Evolutionary conservation across 371 early-diverging fungal genomes (phyloP).

Genomic region (Choanephora cucurbitarum): DNA sequence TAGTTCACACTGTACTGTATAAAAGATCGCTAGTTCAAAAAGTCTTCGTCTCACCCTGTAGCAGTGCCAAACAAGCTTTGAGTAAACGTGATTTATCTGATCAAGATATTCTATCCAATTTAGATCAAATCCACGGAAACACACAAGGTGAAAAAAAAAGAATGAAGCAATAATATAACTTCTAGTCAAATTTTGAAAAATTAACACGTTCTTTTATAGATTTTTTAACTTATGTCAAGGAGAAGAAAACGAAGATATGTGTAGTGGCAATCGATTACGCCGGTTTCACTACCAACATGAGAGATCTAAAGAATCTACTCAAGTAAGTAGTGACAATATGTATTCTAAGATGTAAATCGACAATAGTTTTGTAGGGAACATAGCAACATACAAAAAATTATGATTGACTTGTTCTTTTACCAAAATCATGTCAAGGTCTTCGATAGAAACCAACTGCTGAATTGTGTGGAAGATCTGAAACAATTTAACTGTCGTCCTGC

Average conservation of each 20-base stretch:
- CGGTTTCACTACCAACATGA: no score
- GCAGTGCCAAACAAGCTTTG: background rate
- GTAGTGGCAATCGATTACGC: no score
- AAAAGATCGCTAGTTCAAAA: background rate
- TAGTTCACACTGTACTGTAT: no score
- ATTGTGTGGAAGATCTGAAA: constrained; percentile 11
- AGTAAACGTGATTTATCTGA: constrained; percentile 9
- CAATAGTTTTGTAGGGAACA: constrained; percentile 13
- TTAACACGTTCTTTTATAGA: no score
- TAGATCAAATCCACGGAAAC: constrained; percentile 1
- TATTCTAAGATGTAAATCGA: no score
- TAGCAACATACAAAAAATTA: constrained; percentile 11
- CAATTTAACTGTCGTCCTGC: constrained; percentile 17
- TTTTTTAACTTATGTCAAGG: no score
- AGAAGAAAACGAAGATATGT: no score
- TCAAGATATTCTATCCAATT: constrained; percentile 2
- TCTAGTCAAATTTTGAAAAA: no score
- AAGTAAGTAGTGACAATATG: no score
- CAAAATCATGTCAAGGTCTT: constrained; percentile 17
- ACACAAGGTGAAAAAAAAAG: constrained; percentile 5
- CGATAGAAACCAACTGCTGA: constrained; percentile 14
- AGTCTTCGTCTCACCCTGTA: background rate
- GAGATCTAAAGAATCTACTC: no score
- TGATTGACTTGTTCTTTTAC: constrained; percentile 7
- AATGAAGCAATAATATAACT: no score